Conservation (phyloP, 2,329 filamentous ascomycete genomes). For the Colletotrichum cereale region DNA sequence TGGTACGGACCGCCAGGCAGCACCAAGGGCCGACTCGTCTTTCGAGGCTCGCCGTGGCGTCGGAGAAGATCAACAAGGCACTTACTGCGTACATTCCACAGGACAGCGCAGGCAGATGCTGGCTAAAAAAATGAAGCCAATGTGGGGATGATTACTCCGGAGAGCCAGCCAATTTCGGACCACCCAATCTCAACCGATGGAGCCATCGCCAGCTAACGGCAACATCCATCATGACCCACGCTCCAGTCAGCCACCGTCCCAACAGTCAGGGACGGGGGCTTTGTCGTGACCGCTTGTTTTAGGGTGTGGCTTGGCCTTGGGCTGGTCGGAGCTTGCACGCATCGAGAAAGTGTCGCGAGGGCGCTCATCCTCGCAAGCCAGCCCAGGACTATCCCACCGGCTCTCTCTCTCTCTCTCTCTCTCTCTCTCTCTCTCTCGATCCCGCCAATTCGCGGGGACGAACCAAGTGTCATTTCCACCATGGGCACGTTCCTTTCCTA, state of each 20-base stretch:
- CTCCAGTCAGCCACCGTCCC: background rate
- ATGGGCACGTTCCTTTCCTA: conserved; percentile 5
- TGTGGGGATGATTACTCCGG: background rate
- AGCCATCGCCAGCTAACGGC: background rate
- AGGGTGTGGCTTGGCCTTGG: conserved; percentile 10
- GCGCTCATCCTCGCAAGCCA: background rate
- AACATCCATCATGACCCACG: background rate
- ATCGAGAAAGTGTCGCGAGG: conserved; percentile 14
- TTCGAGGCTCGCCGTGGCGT: background rate
- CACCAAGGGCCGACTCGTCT: background rate
- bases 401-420: background rate
- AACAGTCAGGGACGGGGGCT: background rate
- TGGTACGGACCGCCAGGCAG: background rate
- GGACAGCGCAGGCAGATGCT: background rate
- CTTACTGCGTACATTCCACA: background rate
- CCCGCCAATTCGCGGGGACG: background rate
- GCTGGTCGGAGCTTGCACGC: conserved; percentile 14
- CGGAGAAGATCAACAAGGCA: background rate
- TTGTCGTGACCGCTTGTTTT: conserved; percentile 8
- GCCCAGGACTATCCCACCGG: background rate
- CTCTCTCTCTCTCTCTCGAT: background rate
- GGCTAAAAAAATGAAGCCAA: background rate
- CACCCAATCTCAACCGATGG: background rate
- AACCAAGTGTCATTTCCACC: background rate
- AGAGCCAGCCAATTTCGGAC: background rate